Evolutionary conservation across 164 flowering plant species (phyloP).

Genomic region (Malania oleifera): DNA sequence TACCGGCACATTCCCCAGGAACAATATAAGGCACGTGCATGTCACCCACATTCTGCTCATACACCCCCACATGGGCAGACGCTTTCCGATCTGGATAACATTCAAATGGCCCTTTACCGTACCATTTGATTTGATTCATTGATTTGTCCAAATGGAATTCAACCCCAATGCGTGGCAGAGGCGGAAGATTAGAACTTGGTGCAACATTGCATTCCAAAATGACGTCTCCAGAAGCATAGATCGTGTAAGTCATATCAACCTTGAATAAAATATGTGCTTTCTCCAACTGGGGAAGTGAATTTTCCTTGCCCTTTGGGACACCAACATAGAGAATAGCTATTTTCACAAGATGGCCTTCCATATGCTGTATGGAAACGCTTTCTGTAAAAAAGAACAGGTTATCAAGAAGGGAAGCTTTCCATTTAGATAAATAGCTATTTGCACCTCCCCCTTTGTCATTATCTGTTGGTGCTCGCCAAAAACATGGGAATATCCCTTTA

Average conservation of each 20-base stretch:
- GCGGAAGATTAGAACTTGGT: conserved; percentile 74
- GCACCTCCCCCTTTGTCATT: conserved; percentile 88
- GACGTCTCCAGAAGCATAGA: conserved; percentile 81
- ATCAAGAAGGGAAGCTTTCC: conserved; percentile 72
- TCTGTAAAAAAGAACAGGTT: conserved; percentile 39
- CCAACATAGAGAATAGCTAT: conserved; percentile 43
- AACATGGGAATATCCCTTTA: conserved; percentile 77
- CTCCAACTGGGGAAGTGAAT: conserved; percentile 13
- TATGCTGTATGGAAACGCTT: conserved; percentile 51
- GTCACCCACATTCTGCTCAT: conserved; percentile 56
- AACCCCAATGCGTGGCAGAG: conserved; percentile 90
- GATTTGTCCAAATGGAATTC: conserved; percentile 74
- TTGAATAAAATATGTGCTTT: conserved; percentile 31
- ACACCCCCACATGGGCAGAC: conserved; percentile 77
- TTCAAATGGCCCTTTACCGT: conserved; percentile 95
- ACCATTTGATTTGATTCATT: conserved; percentile 63
- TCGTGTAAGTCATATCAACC: conserved; percentile 48
- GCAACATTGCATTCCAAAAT: conserved; percentile 55
- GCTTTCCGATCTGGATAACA: conserved; percentile 95
- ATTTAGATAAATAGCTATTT: conserved; percentile 59
- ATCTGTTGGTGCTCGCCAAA: conserved; percentile 97
- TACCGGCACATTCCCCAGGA: conserved; percentile 81
- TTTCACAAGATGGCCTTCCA: conserved; percentile 41
- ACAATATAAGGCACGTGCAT: conserved; percentile 93
- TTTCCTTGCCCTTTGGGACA: conserved; percentile 23